Percentiles rank a stretch among this genome's conserved stretches.
Evolutionary conservation across 78 protist genomes (phyloP).

Genomic region (Trichosphaerium sp.): DNA sequence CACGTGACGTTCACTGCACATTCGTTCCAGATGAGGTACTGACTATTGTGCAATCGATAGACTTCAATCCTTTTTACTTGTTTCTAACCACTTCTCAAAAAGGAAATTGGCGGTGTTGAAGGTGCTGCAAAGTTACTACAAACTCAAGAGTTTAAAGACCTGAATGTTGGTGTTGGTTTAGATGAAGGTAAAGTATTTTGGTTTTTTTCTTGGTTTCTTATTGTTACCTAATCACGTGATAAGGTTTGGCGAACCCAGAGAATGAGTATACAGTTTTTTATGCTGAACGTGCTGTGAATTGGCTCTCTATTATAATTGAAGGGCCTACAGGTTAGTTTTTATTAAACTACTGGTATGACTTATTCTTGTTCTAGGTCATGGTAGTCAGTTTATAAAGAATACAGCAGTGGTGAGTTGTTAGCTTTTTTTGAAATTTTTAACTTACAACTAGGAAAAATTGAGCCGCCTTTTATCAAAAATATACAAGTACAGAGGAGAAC

Average conservation of each 20-base stretch:
- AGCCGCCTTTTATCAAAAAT: neutral
- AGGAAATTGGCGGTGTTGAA: conserved; percentile 72
- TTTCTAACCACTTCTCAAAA: conserved; percentile 19
- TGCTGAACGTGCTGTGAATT: conserved; percentile 71
- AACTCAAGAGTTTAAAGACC: conserved; percentile 3
- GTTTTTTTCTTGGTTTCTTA: neutral
- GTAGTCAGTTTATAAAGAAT: conserved; percentile 49
- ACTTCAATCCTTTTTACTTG: neutral
- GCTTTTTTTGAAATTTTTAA: neutral
- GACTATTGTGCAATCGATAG: neutral
- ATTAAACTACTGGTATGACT: neutral
- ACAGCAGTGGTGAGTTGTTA: conserved; percentile 40
- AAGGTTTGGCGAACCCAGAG: conserved; percentile 52
- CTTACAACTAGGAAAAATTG: conserved; percentile 1
- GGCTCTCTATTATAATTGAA: neutral
- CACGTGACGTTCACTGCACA: conserved; percentile 13
- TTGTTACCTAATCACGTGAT: neutral
- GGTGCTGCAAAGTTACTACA: conserved; percentile 55
- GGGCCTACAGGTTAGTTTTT: neutral
- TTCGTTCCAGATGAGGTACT: conserved; percentile 35
- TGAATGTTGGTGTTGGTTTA: conserved; percentile 59
- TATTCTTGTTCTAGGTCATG: conserved; percentile 50
- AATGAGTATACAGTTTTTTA: conserved; percentile 51
- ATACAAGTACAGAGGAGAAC: conserved; percentile 37
- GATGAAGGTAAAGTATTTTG: conserved; percentile 38